Conservation (phyloP, 1,139 yeast genomes). For the Wickerhamiella pararugosa region DNA sequence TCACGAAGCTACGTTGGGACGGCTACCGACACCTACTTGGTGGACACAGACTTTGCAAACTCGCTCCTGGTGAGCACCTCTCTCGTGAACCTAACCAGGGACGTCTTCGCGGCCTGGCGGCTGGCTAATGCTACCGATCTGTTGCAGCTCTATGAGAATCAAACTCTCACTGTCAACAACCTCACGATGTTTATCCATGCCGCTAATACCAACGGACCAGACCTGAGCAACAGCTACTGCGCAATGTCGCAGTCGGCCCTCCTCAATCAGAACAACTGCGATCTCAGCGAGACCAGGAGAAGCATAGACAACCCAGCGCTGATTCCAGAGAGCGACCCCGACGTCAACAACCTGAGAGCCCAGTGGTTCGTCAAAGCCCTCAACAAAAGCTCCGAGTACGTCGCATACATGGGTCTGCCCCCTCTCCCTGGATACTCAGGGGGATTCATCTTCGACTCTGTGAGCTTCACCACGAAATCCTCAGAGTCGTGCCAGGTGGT, state of each 20-base stretch:
- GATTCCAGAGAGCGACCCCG: slow-evolving; percentile 10
- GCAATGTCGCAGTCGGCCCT: slow-evolving; percentile 37
- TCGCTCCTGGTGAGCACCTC: slow-evolving; percentile 58
- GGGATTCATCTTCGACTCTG: slow-evolving; percentile 47
- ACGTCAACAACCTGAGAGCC: slow-evolving; percentile 29
- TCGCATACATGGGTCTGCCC: slow-evolving; percentile 50
- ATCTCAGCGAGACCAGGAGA: slow-evolving; percentile 34
- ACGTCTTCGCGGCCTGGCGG: slow-evolving; percentile 15
- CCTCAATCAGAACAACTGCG: slow-evolving; percentile 25
- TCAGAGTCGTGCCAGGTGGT: slow-evolving; percentile 52
- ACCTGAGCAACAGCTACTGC: slow-evolving; percentile 50
- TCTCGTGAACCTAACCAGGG: slow-evolving; percentile 18
- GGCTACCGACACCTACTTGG: slow-evolving; percentile 30
- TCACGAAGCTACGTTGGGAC: slow-evolving; percentile 6
- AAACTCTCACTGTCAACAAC: background rate
- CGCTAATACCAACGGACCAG: slow-evolving; percentile 13
- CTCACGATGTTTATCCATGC: slow-evolving; percentile 24
- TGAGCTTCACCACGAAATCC: slow-evolving; percentile 46
- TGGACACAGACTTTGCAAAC: slow-evolving; percentile 60
- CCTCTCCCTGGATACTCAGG: slow-evolving; percentile 19
- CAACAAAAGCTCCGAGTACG: slow-evolving; percentile 45
- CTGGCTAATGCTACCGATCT: slow-evolving; percentile 11
- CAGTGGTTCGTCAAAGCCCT: slow-evolving; percentile 52
- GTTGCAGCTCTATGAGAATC: slow-evolving; percentile 1
- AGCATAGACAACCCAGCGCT: slow-evolving; percentile 16